Evolutionary conservation across 1,139 yeast species (phyloP), one percentile per base, ranked within the genome.

Genomic region (Candida sojae): DNA sequence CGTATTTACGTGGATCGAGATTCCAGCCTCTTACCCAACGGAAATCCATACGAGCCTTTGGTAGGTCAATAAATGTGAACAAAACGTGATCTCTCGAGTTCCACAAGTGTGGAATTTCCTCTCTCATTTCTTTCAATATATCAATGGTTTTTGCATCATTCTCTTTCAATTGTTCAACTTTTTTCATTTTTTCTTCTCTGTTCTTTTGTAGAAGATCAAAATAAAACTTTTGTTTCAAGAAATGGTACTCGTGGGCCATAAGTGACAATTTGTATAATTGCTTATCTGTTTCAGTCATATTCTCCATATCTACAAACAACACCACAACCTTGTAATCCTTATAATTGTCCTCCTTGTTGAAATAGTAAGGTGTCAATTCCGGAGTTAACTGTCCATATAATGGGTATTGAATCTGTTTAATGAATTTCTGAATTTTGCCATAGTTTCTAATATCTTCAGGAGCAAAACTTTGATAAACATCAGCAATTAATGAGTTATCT

Each of bases 361-460:
- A 68, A 42, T 73, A 64, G n/a, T 57, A 48, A 1, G 68, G 59
- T 30, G 73, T 59, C 38, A 70, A 67, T 6, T 62, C 60, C 0
- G 77, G 71, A 0, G 80, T 77, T 45, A 85, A 63, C 54, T 82
- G 84, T 47, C 73, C 77, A 45, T 80, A 65, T 17, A 77, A 62
- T 7, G 90, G 89, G 48, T 68, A 65, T 41, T 77, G 70, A 53
- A 78, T 73, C 44, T 67, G 64, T 29, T 64, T 58, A 26, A 86
- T 66, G 66, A 85, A 86, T 10, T 72, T 58, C 53, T 73, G 59
- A n/a, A 87, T 68, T 42, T 69, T 66, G 13, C 68, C 70, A 30
- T 65, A 64, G 53, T 79, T 74, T 54, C 92, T 73, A 53, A 80
- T 73, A 56, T 86, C 88, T 48, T 81, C 82, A 2, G 88, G 80